Base-by-base conservation (phyloP, 2,329 filamentous ascomycete species). In the Leptographium procerum region DNA sequence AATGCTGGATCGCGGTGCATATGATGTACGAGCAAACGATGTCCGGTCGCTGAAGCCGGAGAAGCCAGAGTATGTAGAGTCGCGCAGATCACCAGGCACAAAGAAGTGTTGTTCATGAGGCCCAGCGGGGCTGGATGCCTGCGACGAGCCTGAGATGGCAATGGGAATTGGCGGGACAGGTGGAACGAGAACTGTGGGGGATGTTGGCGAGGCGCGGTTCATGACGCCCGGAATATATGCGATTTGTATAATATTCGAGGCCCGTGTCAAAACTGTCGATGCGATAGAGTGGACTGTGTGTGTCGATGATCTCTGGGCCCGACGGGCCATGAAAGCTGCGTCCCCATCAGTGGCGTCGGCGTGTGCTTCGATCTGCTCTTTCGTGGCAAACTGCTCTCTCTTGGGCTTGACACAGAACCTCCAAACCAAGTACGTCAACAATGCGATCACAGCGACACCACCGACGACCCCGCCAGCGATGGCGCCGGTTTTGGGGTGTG, bases 171-270 rank as follows among this genome's bases (percentile, higher is more conserved):
- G 91, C 48, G 94, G 94, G 5, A 99, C 91, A 0, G 92, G 92
- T n/a, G 91, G 91, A 5, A 95, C 88, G 55, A 92, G 81, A 24
- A 90, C 76, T 45, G 84, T 85, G 3, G 89, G 89, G 0, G 90
- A 92, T n/a, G 87, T 86, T 6, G 89, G 88, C 9, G 86, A 85
- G 14, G 91, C 91, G 64, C 92, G 84, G 74, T 96, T 96, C 61
- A 90, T 96, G 66, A 97, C 91, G 61, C 94, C 94, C 16, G 94
- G 94, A 64, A 99, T 97, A 72, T 97, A 99, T 58, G 94, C 94
- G 72, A 99, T 99, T 74, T 97, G 94, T 67, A 99, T 99, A 69
- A 99, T 92, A 76, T 99, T 99, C 67, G 94, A 97, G 54, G 94
- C 94, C 62, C 94, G 86, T 22, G 94, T 97, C 61, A 96, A 82